phyloP scores from a whole-genome alignment of 495 filamentous ascomycete species.

The Lentithecium fluviatile region DNA sequence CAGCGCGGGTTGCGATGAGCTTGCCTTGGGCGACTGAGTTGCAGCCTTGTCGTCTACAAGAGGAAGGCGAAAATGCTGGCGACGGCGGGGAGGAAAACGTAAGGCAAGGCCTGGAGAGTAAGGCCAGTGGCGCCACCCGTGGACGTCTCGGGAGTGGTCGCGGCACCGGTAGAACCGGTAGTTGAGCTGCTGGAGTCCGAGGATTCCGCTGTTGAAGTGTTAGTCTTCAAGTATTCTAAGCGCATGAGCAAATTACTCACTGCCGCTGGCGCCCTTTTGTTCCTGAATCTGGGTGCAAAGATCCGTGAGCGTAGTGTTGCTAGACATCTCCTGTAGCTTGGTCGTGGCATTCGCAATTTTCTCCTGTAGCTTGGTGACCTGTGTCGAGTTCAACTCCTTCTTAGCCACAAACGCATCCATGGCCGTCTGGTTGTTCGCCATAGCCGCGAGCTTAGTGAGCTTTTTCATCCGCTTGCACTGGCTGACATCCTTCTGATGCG shows the following conservation, averaged over 20 bases:
- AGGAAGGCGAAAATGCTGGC: no score
- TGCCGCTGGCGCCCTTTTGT: conserved; percentile 15
- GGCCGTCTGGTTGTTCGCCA: conserved; percentile 24
- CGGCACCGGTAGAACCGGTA: no score
- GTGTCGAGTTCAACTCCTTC: conserved; percentile 14
- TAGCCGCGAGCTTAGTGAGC: conserved; percentile 8
- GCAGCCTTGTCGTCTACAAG: no score
- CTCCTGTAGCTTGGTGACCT: conserved; percentile 18
- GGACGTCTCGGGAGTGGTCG: no score
- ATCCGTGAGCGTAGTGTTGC: conserved; percentile 18
- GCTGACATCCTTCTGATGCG: conserved; percentile 17
- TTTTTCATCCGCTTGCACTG: conserved; percentile 20
- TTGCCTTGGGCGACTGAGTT: no score
- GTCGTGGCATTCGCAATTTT: conserved; percentile 24
- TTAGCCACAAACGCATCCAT: conserved; percentile 12
- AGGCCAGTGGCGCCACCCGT: no score
- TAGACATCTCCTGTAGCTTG: conserved; percentile 14
- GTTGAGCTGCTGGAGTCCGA: no score
- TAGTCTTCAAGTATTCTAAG: neutral
- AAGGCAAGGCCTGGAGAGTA: no score
- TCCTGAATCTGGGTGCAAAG: conserved; percentile 6
- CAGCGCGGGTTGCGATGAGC: no score
- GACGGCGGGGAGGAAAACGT: no score
- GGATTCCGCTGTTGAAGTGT: neutral
- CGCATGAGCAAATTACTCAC: neutral